Percentiles rank a stretch among this genome's conserved stretches.
phyloP scores from a whole-genome alignment of 305 asterid species.

The Petunia hybrid region DNA sequence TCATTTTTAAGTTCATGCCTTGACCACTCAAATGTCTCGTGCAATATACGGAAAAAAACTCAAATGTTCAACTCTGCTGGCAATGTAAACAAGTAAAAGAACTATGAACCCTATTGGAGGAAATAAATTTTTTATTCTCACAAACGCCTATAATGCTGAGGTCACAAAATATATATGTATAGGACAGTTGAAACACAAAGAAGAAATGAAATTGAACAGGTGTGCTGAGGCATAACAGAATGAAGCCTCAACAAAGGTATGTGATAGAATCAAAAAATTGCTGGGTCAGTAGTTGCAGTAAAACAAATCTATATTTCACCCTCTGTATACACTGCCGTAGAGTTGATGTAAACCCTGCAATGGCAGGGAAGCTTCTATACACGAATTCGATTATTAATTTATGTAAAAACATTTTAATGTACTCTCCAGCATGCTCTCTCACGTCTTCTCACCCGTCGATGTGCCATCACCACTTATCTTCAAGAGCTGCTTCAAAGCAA shows the following conservation, averaged over 20 bases:
- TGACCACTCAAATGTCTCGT: not conserved
- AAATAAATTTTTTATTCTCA: slow-evolving; percentile 3
- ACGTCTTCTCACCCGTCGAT: slow-evolving; percentile 33
- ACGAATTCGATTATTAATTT: slow-evolving; percentile 56
- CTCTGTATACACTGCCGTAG: slow-evolving; percentile 51
- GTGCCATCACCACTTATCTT: slow-evolving; percentile 34
- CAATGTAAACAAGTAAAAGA: too few species aligned
- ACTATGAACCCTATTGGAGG: not conserved
- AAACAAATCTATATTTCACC: slow-evolving; percentile 51
- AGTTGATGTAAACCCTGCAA: slow-evolving; percentile 52
- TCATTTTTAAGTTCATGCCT: not conserved
- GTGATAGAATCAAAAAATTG: not conserved
- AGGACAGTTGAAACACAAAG: not conserved
- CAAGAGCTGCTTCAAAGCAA: slow-evolving; percentile 40
- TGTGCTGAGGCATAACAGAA: not conserved
- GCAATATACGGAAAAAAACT: too few species aligned
- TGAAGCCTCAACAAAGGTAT: not conserved
- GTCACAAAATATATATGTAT: not conserved
- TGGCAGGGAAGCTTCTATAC: slow-evolving; percentile 71
- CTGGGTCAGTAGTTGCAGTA: not conserved
- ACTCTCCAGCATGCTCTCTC: slow-evolving; percentile 35
- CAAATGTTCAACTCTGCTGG: too few species aligned
- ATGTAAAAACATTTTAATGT: slow-evolving; percentile 40
- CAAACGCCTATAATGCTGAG: not conserved
- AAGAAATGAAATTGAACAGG: not conserved